Base-by-base conservation (phyloP, 345 rosid genomes). In the Nasturtium officinale region DNA sequence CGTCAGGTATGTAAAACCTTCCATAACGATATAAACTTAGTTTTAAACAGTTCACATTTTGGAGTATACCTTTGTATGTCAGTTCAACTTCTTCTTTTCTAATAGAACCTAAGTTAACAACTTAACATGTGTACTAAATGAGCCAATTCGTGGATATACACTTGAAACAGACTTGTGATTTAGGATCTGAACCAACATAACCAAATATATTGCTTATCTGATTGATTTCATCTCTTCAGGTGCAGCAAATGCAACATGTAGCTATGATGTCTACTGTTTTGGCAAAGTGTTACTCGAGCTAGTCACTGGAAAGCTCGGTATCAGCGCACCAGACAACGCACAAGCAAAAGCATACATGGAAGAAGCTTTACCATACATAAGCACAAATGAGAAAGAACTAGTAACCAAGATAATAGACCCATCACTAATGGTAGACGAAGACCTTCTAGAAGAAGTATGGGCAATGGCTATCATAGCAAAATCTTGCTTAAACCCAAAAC, bases 401-500 rank as follows among this genome's bases (percentile, higher is more conserved):
- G 89, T 96, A 63, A 87, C 83, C 9, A 96, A 90, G 82, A 92
- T 96, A 42, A 73, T 96, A 35, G 98, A 96, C 77, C 99, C 97
- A 10, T 86, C 92, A 15, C 80, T 96, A 15, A 84, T 96, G 12
- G 87, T 96, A 3, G 98, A 96, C 16, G 99, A 96, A 65, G 99
- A 96, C 74, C 82, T 92, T 5, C 76, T 96, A 46, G 99, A 96
- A 77, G 99, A 96, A 83, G 97, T 96, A 26, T 96, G 99, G 99
- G 98, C 99, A 5, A 92, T 96, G 96, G 97, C 98, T 3, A 87
- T 96, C 67, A 87, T 96, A 9, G 97, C 99, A 4, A 84, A 89
- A 72, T 96, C 99, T 53, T 96, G 98, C 83, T 86, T 96, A 58
- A 92, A 96, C 77, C 95, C 96, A 2, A 96, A 92, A 79, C 95